Conservation (phyloP, 495 filamentous ascomycete species). For the Penicillium macrosclerotiorum region DNA sequence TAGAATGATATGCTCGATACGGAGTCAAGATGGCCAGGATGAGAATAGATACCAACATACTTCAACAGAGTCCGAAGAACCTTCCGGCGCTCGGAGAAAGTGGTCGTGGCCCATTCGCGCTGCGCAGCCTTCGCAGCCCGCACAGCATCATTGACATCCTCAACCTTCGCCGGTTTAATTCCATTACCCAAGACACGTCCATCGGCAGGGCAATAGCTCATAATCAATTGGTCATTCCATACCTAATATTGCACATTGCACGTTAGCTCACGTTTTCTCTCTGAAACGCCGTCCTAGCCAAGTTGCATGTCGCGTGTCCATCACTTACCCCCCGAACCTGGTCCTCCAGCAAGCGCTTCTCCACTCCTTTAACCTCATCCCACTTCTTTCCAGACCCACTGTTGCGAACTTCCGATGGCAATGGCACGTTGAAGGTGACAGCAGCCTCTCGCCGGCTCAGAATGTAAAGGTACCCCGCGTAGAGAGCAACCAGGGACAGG, state of each 20-base stretch:
- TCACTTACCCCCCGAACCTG: constrained; percentile 41
- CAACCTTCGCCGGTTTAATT: constrained; percentile 73
- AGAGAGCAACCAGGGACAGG: constrained; percentile 33
- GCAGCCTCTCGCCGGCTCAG: constrained; percentile 43
- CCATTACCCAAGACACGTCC: constrained; percentile 73
- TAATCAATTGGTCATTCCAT: constrained; percentile 43
- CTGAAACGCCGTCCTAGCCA: background rate
- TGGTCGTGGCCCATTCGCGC: constrained; percentile 73
- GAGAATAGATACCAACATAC: constrained; percentile 35
- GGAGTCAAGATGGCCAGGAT: background rate
- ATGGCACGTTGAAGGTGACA: constrained; percentile 55
- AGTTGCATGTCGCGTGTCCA: constrained; percentile 1
- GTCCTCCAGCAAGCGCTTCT: constrained; percentile 46
- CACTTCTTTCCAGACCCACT: constrained; percentile 60
- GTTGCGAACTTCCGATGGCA: constrained; percentile 55
- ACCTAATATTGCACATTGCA: constrained; percentile 19
- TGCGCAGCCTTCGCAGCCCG: constrained; percentile 73
- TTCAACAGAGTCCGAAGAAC: constrained; percentile 81
- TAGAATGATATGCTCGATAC: background rate
- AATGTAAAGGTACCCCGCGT: constrained; percentile 38
- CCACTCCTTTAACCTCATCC: constrained; percentile 44
- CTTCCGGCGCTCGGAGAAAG: constrained; percentile 71
- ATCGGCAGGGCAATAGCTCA: constrained; percentile 84
- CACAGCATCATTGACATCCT: constrained; percentile 79
- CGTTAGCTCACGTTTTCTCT: background rate